Evolutionary conservation across 1,284 basidiomycete species (phyloP).

Genomic region (Earliella scabrosa): DNA sequence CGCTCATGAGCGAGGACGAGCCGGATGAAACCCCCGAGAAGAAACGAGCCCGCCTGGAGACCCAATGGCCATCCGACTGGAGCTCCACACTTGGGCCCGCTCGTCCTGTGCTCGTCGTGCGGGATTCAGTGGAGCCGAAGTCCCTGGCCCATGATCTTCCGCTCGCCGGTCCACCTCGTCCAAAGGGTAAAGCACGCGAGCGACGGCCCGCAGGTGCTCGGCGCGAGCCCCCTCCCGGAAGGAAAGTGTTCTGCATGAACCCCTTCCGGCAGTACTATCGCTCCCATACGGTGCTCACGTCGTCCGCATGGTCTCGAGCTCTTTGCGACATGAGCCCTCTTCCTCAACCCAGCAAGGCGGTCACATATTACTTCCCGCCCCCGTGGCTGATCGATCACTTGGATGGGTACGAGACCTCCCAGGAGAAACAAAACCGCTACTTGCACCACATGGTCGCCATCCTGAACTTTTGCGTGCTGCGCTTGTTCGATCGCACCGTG

Average conservation of each 20-base stretch:
- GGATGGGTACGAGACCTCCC: no score
- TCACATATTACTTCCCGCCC: slow-evolving; percentile 6
- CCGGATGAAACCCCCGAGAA: neutral
- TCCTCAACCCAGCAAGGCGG: neutral
- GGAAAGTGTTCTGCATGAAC: neutral
- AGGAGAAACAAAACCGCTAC: neutral
- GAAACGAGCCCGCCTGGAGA: neutral
- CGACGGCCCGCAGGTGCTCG: no score
- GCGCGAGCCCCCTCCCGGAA: neutral
- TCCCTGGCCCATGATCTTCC: neutral
- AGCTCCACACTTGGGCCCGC: neutral
- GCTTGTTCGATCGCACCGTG: slow-evolving; percentile 2
- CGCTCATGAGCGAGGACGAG: neutral
- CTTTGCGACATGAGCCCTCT: neutral
- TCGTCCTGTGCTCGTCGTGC: neutral
- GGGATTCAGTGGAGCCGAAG: neutral
- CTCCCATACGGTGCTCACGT: neutral
- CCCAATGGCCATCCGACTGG: neutral
- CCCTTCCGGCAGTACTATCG: neutral
- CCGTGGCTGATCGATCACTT: slow-evolving; percentile 6
- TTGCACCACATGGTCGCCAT: slow-evolving; percentile 4
- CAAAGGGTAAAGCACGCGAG: neutral
- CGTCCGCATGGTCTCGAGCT: neutral
- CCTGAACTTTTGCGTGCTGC: slow-evolving; percentile 1
- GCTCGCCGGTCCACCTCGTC: neutral